These are phyloP conservation scores for Rhododendron griersonianum DNA, from an alignment of 148 eudicot genomes.

Conservation along the genomic window DNA sequence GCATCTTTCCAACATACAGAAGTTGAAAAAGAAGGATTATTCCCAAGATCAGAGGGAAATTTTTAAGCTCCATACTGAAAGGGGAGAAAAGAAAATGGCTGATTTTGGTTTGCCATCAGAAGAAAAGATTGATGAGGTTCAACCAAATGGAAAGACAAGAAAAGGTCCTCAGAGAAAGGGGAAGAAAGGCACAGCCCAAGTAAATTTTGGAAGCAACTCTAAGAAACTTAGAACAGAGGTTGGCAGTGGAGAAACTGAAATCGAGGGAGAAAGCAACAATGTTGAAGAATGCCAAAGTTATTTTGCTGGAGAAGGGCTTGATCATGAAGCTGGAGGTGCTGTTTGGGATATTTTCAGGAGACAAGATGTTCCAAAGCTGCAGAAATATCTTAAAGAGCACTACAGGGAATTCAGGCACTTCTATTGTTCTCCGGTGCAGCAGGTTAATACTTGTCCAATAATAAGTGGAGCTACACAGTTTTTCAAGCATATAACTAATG, in stretches of 20 bases:
- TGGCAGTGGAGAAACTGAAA: not conserved
- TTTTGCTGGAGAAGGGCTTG: constrained; percentile 12
- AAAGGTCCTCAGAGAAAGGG: constrained; percentile 28
- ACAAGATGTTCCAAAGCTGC: constrained; percentile 35
- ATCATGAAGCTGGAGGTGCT: constrained; percentile 30
- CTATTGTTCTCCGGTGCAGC: constrained; percentile 19
- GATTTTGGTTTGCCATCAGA: not conserved
- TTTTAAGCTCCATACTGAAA: constrained; percentile 3
- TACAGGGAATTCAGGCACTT: constrained; percentile 41
- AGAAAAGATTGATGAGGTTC: constrained; percentile 2
- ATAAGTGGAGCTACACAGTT: not conserved
- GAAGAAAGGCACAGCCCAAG: not conserved
- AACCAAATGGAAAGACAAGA: constrained; percentile 18
- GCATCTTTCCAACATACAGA: constrained; percentile 17
- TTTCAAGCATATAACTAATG: not conserved
- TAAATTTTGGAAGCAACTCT: not conserved
- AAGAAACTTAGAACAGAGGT: not conserved
- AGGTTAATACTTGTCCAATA: constrained; percentile 19
- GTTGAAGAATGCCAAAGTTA: constrained; percentile 12
- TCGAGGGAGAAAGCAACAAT: not conserved
- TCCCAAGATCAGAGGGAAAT: constrained; percentile 55
- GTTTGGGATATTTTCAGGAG: constrained; percentile 51
- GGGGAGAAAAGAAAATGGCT: not conserved
- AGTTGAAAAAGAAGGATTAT: constrained; percentile 38
- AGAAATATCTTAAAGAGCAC: constrained; percentile 37